Evolutionary conservation across 2,329 filamentous ascomycete species (phyloP), one percentile per base, ranked within the genome.

Genomic region (Cercospora sp.): DNA sequence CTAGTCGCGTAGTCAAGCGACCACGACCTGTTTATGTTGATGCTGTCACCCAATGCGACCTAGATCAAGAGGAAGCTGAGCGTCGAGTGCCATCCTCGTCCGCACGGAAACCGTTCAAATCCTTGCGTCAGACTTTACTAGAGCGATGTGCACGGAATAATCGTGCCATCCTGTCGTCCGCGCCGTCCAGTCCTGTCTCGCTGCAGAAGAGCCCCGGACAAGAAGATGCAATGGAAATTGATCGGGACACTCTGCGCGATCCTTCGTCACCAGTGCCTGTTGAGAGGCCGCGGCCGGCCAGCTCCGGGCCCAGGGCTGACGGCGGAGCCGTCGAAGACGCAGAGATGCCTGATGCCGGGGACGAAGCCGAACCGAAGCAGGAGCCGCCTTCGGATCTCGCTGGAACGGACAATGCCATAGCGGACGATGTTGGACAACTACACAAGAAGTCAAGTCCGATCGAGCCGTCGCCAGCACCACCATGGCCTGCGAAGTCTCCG

Each of bases 111-210:
- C 73, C 71, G 18, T 77, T 70, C 67, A 57, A 77, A 9, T 75
- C 78, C 9, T 70, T 74, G 13, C 74, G 72, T 31, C 76, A 79
- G 67, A 70, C 74, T 7, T 60, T 80, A 58, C 68, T 80, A 42
- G 71, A 77, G 26, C 72, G 77, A 28, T 79, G 77, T 65, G 75
- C 74, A 20, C 70, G 71, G 4, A 79, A 78, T 67, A 78, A 77
- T 60, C 57, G 64, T 42, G 63, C 64, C 8, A 64, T 67, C 9
- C 51, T 64, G 31, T 51, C 63, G 36, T 63, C 67, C 31, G 63
- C 53, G 23, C 66, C 66, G 10, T 33, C 63, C 9, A 63, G 39
- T 66, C 59, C 36, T 30, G 45, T 20, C 20, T 51, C 62, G 20
- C 42, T 36, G 31, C 60, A 26, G 13, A 45, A 48, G 48, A 42